These are phyloP conservation scores for Leptographium wingfieldii DNA, from an alignment of 2,329 filamentous ascomycete genomes.

Conservation along the genomic window DNA sequence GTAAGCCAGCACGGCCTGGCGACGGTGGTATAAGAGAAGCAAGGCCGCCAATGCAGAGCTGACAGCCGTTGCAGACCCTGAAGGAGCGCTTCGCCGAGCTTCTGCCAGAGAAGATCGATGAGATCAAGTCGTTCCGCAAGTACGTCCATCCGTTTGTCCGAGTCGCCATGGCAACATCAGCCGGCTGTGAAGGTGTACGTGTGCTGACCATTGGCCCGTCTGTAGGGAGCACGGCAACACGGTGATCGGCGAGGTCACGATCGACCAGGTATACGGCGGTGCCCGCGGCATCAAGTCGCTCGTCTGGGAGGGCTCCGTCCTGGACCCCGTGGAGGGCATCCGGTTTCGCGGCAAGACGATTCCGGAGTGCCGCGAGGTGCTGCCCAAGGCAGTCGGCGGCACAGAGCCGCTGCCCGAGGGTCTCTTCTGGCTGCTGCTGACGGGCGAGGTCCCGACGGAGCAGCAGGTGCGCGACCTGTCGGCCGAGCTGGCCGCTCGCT, in stretches of 20 bases:
- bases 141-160: slow-evolving; percentile 35
- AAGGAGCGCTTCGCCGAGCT: slow-evolving; percentile 98
- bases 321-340: slow-evolving; percentile 98
- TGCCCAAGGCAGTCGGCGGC: slow-evolving; percentile 94
- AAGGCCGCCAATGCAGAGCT: not conserved
- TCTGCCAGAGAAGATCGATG: slow-evolving; percentile 91
- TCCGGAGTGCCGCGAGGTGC: slow-evolving; percentile 93
- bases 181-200: no score
- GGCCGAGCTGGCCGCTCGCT: slow-evolving; percentile 96
- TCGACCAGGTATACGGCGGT: slow-evolving; percentile 99
- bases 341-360: slow-evolving; percentile 99
- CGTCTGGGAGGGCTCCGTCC: slow-evolving; percentile 97
- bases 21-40: not conserved
- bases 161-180: not conserved
- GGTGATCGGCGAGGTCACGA: slow-evolving; percentile 92
- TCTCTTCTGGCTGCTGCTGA: slow-evolving; percentile 99
- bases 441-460: slow-evolving; percentile 92
- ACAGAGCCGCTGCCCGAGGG: slow-evolving; percentile 94
- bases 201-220: slow-evolving; percentile 14
- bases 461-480: slow-evolving; percentile 98
- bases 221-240: slow-evolving; percentile 83
- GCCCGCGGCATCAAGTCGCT: slow-evolving; percentile 97
- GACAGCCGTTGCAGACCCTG: slow-evolving; percentile 54
- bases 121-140: slow-evolving; percentile 98
- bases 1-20: slow-evolving; percentile 30